These are phyloP conservation scores for Paxillus ammoniavirescens DNA, from an alignment of 768 basidiomycete species.

Conservation along the genomic window DNA sequence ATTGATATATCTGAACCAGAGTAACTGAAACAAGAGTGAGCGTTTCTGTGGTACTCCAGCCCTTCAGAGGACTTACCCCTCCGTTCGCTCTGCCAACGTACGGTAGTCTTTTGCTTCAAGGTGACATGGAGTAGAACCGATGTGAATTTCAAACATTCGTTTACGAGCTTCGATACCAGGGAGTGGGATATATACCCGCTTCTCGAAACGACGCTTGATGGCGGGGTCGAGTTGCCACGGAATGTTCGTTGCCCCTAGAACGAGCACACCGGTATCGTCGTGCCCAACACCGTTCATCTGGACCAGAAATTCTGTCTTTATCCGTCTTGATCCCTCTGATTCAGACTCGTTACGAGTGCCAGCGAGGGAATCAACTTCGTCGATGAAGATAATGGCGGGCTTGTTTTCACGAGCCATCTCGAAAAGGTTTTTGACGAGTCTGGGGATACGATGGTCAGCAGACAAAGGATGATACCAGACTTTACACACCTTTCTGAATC, in stretches of 20 bases:
- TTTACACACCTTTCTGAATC: constrained; percentile 86
- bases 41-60: not conserved
- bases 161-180: constrained; percentile 89
- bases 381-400: constrained; percentile 98
- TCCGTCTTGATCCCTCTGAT: constrained; percentile 93
- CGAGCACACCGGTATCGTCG: constrained; percentile 94
- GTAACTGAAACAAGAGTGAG: constrained; percentile 45
- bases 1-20: constrained; percentile 95
- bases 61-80: constrained; percentile 50
- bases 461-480: not conserved
- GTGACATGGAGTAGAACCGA: constrained; percentile 89
- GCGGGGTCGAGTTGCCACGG: constrained; percentile 98
- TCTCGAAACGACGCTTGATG: constrained; percentile 98
- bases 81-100: constrained; percentile 78
- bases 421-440: constrained; percentile 94
- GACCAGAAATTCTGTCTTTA: constrained; percentile 97
- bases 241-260: constrained; percentile 97
- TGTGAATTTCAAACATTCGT: constrained; percentile 96
- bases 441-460: constrained; percentile 27
- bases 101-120: constrained; percentile 78
- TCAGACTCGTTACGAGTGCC: constrained; percentile 96
- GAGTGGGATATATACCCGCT: constrained; percentile 96
- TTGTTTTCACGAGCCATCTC: constrained; percentile 94
- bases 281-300: constrained; percentile 99
- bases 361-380: constrained; percentile 96